phyloP scores from a whole-genome alignment of 164 flowering plant species.

The Stephania cephalantha region DNA sequence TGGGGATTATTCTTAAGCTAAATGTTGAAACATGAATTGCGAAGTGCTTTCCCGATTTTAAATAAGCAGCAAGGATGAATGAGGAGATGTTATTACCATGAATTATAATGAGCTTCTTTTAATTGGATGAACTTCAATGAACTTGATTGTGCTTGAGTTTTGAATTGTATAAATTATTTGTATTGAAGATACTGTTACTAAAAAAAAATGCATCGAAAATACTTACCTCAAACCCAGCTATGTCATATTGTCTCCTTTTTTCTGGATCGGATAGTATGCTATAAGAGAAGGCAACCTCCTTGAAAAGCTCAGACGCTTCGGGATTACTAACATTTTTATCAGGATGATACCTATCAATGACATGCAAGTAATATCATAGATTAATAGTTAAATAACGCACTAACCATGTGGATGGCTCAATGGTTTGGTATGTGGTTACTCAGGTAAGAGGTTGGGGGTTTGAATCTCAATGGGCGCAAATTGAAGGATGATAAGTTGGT shows the following conservation, averaged over 20 bases:
- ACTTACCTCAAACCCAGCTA: not conserved
- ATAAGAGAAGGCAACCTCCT: constrained; percentile 4
- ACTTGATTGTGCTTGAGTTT: not conserved
- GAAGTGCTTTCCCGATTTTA: not conserved
- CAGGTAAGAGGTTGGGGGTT: no score
- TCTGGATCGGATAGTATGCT: constrained; percentile 4
- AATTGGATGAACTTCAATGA: not conserved
- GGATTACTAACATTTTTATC: constrained; percentile 5
- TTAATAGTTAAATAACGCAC: no score
- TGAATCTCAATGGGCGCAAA: no score
- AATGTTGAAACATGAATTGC: not conserved
- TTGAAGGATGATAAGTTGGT: no score
- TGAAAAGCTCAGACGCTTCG: constrained; percentile 3
- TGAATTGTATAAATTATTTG: not conserved
- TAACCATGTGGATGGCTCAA: no score
- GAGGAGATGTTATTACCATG: not conserved
- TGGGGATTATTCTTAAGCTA: not conserved
- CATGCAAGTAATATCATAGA: not conserved
- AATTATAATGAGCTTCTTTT: not conserved
- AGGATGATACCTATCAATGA: constrained; percentile 1
- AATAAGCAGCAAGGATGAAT: not conserved
- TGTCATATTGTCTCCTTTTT: constrained; percentile 1
- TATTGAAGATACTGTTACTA: no score
- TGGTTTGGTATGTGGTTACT: no score
- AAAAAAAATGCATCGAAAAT: not conserved